Conservation (phyloP, 2,329 filamentous ascomycete species). For the Cordyceps fumosorosea region DNA sequence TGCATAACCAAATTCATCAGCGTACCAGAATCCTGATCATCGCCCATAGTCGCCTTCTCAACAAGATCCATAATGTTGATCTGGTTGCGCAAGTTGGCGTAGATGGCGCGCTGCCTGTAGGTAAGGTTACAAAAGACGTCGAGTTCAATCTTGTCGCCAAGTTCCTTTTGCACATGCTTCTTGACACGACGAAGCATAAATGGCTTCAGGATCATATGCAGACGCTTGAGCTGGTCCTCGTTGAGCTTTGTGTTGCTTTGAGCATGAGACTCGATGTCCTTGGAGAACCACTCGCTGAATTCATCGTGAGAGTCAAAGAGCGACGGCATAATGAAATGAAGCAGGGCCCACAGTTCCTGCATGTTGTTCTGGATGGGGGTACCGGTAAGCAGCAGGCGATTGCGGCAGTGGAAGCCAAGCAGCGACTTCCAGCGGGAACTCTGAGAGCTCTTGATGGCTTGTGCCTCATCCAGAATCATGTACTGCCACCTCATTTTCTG, state of each 20-base stretch:
- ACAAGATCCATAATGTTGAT: constrained; percentile 99
- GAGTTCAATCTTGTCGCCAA: constrained; percentile 96
- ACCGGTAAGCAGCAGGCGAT: constrained; percentile 86
- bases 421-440: constrained; percentile 97
- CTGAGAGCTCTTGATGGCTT: constrained; percentile 96
- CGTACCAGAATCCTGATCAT: constrained; percentile 90
- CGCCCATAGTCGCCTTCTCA: constrained; percentile 89
- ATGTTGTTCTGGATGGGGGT: constrained; percentile 99
- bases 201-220: constrained; percentile 98
- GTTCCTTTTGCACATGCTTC: constrained; percentile 98
- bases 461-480: constrained; percentile 98
- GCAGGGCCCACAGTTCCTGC: constrained; percentile 94
- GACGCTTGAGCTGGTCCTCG: constrained; percentile 89
- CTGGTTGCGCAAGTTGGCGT: constrained; percentile 86
- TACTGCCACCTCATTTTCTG: constrained; percentile 99
- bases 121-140: constrained; percentile 96
- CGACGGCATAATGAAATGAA: constrained; percentile 99
- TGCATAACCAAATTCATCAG: constrained; percentile 99
- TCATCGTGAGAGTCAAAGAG: constrained; percentile 92
- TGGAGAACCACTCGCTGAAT: constrained; percentile 91
- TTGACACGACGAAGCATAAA: constrained; percentile 99
- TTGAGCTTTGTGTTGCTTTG: constrained; percentile 99
- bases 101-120: constrained; percentile 90
- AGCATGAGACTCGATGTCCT: constrained; percentile 95
- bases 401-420: constrained; percentile 89